Evolutionary conservation across 2,329 filamentous ascomycete genomes (phyloP).

Genomic region (Epichloe sibirici): DNA sequence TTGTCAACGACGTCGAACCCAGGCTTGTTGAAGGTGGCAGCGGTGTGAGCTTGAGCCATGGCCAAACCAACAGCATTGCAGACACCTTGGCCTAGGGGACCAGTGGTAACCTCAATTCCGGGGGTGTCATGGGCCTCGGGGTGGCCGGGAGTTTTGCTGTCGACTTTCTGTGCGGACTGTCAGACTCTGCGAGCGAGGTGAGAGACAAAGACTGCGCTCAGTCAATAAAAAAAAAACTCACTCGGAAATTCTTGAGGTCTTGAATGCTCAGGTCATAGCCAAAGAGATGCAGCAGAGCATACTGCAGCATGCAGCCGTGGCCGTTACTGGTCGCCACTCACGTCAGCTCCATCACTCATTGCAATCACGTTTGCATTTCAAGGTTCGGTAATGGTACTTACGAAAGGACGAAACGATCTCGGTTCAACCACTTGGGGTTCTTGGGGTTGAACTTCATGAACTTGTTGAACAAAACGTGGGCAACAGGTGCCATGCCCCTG

Average conservation of each 20-base stretch:
- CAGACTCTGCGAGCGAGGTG: neutral
- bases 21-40: slow-evolving; percentile 90
- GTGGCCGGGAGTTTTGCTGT: slow-evolving; percentile 83
- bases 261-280: slow-evolving; percentile 80
- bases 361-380: neutral
- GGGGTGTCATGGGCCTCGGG: slow-evolving; percentile 94
- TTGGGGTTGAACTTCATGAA: slow-evolving; percentile 99
- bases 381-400: slow-evolving; percentile 40
- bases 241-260: slow-evolving; percentile 92
- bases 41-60: slow-evolving; percentile 88
- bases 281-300: slow-evolving; percentile 93
- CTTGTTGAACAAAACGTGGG: slow-evolving; percentile 97
- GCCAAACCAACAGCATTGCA: slow-evolving; percentile 95
- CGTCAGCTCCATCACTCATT: neutral
- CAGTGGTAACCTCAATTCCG: slow-evolving; percentile 95
- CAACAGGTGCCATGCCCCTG: slow-evolving; percentile 78
- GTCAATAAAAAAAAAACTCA: slow-evolving; percentile 36
- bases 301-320: slow-evolving; percentile 98
- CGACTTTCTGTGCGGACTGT: slow-evolving; percentile 29
- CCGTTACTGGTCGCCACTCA: slow-evolving; percentile 57
- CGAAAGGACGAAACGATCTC: slow-evolving; percentile 98
- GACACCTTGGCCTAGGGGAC: slow-evolving; percentile 94
- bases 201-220: neutral
- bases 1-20: slow-evolving; percentile 86
- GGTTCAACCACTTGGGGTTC: slow-evolving; percentile 94